Evolutionary conservation across 805 yeast species (phyloP).

Genomic region (Candida sithepensis): DNA sequence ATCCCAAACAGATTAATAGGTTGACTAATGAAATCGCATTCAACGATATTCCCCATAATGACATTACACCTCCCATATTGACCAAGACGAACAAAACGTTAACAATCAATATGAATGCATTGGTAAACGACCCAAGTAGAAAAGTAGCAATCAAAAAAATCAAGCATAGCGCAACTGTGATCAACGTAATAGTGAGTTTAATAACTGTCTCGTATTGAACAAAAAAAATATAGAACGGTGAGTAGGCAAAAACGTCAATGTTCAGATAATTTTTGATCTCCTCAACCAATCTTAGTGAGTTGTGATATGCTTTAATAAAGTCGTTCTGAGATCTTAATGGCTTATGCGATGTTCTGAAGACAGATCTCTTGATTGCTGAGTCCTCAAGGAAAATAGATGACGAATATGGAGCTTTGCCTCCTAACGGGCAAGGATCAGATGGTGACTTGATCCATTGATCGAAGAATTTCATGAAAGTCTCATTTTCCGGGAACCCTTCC

Average conservation of each 20-base stretch:
- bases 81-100: conserved; percentile 64
- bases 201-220: conserved; percentile 78
- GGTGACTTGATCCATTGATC: conserved; percentile 76
- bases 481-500: conserved; percentile 79
- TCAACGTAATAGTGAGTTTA: conserved; percentile 49
- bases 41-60: conserved; percentile 66
- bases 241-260: conserved; percentile 76
- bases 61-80: conserved; percentile 79
- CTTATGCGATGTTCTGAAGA: conserved; percentile 75
- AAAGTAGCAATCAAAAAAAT: conserved; percentile 52
- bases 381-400: conserved; percentile 45
- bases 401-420: conserved; percentile 91
- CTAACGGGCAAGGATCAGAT: conserved; percentile 90
- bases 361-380: conserved; percentile 47
- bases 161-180: conserved; percentile 45
- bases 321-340: conserved; percentile 82
- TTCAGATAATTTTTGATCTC: conserved; percentile 42
- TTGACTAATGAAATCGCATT: conserved; percentile 91
- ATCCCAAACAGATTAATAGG: conserved; percentile 85
- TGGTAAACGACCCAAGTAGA: conserved; percentile 62
- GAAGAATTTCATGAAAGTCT: conserved; percentile 65
- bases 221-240: conserved; percentile 89
- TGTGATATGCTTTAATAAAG: conserved; percentile 74
- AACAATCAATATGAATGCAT: conserved; percentile 51
- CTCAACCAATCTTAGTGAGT: conserved; percentile 62